phyloP scores from a whole-genome alignment of 192 early-diverging fungal species.

The Piromyces sp. region DNA sequence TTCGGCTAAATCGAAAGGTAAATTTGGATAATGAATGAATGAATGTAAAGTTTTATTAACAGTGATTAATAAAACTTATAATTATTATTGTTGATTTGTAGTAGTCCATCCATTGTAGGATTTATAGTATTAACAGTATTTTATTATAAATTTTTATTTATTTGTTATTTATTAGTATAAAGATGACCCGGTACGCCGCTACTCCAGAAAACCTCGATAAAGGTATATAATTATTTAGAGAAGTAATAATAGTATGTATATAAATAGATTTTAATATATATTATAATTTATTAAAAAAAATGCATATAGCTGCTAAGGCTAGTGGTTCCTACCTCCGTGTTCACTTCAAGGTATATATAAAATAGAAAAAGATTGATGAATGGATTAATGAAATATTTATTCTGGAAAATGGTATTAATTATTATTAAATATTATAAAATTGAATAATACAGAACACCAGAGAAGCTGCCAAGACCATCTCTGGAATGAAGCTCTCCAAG shows the following conservation, averaged over 20 bases:
- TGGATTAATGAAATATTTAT: background rate
- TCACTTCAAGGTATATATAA: conserved; percentile 14
- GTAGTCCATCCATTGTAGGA: background rate
- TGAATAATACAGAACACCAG: conserved; percentile 75
- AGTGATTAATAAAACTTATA: too few species aligned
- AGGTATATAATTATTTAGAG: conserved; percentile 28
- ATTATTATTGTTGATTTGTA: too few species aligned
- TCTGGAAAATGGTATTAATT: too few species aligned
- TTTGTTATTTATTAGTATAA: background rate
- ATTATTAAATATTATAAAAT: too few species aligned
- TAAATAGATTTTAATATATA: too few species aligned
- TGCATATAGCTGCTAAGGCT: conserved; percentile 70
- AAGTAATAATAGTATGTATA: background rate
- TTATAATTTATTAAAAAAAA: too few species aligned
- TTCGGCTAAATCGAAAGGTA: background rate
- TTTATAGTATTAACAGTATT: background rate
- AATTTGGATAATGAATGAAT: background rate
- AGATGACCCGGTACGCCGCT: conserved; percentile 49
- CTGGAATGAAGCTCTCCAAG: conserved; percentile 79
- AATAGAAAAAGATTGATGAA: background rate
- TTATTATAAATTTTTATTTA: background rate
- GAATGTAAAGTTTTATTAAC: background rate
- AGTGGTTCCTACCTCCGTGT: conserved; percentile 85
- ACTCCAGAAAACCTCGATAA: conserved; percentile 63
- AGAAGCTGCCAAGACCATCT: conserved; percentile 83